Conservation (phyloP, 2,329 filamentous ascomycete genomes). For the Fusarium nygamai region DNA sequence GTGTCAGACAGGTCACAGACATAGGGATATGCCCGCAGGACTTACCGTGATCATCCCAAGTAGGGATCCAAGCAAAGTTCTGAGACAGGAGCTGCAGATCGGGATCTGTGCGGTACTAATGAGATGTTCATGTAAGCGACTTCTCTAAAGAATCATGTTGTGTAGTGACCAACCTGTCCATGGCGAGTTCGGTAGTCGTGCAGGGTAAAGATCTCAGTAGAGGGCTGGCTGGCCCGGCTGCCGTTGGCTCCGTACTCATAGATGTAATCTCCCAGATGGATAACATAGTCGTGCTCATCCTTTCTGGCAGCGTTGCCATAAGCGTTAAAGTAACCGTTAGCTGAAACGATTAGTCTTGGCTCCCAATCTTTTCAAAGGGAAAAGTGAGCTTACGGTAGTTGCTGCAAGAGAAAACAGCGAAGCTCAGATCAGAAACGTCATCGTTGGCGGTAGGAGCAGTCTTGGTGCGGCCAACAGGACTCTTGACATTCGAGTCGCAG, state of each 20-base stretch:
- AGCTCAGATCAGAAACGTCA: conserved; percentile 64
- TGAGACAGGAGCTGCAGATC: conserved; percentile 54
- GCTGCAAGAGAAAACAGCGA: conserved; percentile 77
- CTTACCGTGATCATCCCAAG: conserved; percentile 48
- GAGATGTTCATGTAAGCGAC: rapidly evolving
- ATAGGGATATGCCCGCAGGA: rapidly evolving
- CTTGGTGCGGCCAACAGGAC: conserved; percentile 74
- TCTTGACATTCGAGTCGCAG: conserved; percentile 69
- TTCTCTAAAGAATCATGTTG: rapidly evolving
- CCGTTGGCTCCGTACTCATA: conserved; percentile 61
- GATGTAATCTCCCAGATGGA: conserved; percentile 70
- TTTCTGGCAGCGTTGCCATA: conserved; percentile 69
- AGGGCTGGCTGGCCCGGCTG: conserved; percentile 41
- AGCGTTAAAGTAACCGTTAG: conserved; percentile 66
- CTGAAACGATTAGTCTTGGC: not conserved
- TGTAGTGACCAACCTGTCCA: conserved; percentile 4
- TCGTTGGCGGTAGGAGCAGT: conserved; percentile 69
- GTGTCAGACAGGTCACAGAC: not conserved
- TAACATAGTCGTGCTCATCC: conserved; percentile 67
- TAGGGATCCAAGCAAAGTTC: conserved; percentile 57
- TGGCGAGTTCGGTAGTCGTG: conserved; percentile 56
- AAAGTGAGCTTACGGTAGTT: conserved; percentile 61
- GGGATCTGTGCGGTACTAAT: conserved; percentile 52
- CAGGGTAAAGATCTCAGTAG: conserved; percentile 31
- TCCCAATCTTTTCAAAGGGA: rapidly evolving